Percentiles rank a stretch among this genome's conserved stretches.
These are phyloP conservation scores for Incumbomyces lentus DNA, from an alignment of 2,329 filamentous ascomycete genomes.

Conservation along the genomic window DNA sequence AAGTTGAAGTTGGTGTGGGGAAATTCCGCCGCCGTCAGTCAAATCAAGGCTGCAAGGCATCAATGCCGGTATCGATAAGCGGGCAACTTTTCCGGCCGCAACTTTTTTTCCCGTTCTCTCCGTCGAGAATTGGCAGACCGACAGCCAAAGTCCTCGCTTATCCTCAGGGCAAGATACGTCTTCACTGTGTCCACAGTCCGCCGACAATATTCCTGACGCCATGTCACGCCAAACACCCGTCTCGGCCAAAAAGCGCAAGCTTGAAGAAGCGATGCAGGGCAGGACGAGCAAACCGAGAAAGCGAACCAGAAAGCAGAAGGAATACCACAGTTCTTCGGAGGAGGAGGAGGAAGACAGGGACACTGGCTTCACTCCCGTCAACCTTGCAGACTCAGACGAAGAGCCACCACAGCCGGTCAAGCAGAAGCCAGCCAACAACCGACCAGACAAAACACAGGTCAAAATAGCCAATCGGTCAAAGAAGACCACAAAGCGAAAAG, in stretches of 20 bases:
- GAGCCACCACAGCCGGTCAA: conserved; percentile 21
- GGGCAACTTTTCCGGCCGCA: no score
- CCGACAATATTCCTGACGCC: neutral
- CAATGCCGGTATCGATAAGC: no score
- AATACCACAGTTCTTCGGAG: conserved; percentile 56
- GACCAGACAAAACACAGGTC: conserved; percentile 5
- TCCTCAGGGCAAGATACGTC: no score
- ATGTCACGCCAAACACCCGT: conserved; percentile 29
- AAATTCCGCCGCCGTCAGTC: neutral
- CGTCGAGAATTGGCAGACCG: no score
- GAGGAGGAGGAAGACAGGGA: conserved; percentile 29
- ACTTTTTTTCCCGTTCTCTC: no score
- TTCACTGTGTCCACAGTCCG: no score
- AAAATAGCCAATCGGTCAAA: conserved; percentile 5
- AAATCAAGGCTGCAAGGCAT: neutral
- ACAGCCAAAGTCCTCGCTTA: no score
- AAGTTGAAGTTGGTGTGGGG: neutral
- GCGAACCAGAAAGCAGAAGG: conserved; percentile 52
- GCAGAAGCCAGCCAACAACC: conserved; percentile 19
- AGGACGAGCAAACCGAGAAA: conserved; percentile 43
- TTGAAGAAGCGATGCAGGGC: conserved; percentile 48
- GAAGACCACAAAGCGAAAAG: conserved; percentile 10
- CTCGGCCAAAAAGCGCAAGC: conserved; percentile 45
- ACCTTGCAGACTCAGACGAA: conserved; percentile 38
- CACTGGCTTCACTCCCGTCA: conserved; percentile 40